Percentiles rank a stretch among this genome's conserved stretches.
phyloP scores from a whole-genome alignment of 441 rosid genomes.

The Cnidoscolus chayamansa region DNA sequence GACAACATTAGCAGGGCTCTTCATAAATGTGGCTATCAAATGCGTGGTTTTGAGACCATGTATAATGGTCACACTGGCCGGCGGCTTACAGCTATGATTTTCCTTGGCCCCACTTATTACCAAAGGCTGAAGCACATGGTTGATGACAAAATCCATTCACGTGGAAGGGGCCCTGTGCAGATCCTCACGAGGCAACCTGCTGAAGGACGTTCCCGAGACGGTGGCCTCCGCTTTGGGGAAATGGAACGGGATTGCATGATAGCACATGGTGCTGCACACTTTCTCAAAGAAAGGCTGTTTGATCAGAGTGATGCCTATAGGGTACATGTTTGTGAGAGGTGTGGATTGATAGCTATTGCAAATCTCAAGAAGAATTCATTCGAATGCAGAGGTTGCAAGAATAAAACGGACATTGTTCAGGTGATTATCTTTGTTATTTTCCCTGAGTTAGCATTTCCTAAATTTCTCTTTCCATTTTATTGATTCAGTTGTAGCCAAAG shows the following conservation, averaged over 20 bases:
- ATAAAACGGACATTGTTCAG: constrained; percentile 90
- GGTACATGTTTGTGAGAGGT: constrained; percentile 84
- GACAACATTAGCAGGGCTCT: constrained; percentile 98
- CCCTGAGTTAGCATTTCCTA: too few species aligned
- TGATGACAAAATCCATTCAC: constrained; percentile 96
- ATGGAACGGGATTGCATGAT: constrained; percentile 99
- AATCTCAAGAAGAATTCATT: constrained; percentile 87
- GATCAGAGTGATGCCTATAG: constrained; percentile 98
- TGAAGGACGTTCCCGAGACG: constrained; percentile 94
- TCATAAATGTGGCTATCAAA: constrained; percentile 95
- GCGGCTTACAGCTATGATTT: constrained; percentile 81
- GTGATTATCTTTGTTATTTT: constrained; percentile 26
- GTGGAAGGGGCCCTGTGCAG: constrained; percentile 97
- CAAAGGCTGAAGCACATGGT: constrained; percentile 98
- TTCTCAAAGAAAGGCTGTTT: constrained; percentile 87
- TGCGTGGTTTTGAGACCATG: constrained; percentile 99
- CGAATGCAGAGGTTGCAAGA: constrained; percentile 97
- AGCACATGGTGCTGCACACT: constrained; percentile 94
- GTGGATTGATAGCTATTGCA: constrained; percentile 93
- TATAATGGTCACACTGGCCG: constrained; percentile 97
- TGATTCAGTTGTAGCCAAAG: background rate
- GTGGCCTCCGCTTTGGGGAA: constrained; percentile 96
- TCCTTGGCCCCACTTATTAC: constrained; percentile 96
- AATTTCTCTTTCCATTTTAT: background rate
- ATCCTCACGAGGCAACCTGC: constrained; percentile 96